Evolutionary conservation across 139 green algal species (phyloP), one percentile per base, ranked within the genome.

Genomic region (Picochlorum sp.): DNA sequence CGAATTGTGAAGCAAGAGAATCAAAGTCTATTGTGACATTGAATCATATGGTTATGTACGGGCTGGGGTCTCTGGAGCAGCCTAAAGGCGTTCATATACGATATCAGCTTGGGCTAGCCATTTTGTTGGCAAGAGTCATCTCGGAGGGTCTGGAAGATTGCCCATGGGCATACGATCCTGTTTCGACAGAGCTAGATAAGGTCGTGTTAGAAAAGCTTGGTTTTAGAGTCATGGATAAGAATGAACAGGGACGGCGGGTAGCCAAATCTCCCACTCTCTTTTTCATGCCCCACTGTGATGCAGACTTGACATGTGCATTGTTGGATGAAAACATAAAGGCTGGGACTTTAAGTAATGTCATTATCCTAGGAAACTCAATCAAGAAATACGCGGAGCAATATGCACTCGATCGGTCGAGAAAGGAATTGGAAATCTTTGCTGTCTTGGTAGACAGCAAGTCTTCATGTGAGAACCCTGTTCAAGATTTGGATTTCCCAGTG

Each of bases 271-370:
- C 76, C 45, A 87, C 79, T 0, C 58, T 87, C 20, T 85, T 87
- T 62, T 87, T 78, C 66, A 70, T 87, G 65, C 74, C 79, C 1
- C 79, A 87, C 62, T 83, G 78, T 49, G 77, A 83, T 59, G 73
- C 47, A 10, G 28, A 25, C 24, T 55, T 83, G 25, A 81, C 67
- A 7, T 70, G 79, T 29, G 44, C 58, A 26, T 55, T 85, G 45
- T 67, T 86, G 39, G 24, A 24, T 0, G 57, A 63, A 18, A 86
- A 85, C 57, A 55, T 64, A 49, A 49, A 22, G 5, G 22, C 58
- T 3, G 26, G 35, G 35, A 64, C 49, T 25, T 63, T 85, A 31
- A 35, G 50, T 39, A 59, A 71, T 31, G 36, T 75, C 33, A 60
- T 67, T 13, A 32, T 86, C 1, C 61, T 86, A 51, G 79, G 73